A percentile compares a stretch with the other conserved stretches of the same genome.
phyloP scores from a whole-genome alignment of 192 early-diverging fungal genomes.

The Haplosporangium gracile region DNA sequence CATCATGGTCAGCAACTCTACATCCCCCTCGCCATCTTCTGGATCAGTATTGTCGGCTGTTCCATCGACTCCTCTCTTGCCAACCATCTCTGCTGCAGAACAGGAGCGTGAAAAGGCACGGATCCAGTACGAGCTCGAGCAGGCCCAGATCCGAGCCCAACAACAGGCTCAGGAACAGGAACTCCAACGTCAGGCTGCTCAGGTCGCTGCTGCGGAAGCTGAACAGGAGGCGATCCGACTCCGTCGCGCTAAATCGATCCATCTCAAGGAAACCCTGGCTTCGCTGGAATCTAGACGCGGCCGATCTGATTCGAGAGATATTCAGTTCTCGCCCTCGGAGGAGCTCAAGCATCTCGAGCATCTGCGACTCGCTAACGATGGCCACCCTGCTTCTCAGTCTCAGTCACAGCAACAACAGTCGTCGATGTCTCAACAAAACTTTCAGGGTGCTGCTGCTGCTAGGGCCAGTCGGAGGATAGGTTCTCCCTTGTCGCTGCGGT shows the following conservation, averaged over 20 bases:
- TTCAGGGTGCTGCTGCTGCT: slow-evolving; percentile 24
- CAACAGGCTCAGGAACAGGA: slow-evolving; percentile 30
- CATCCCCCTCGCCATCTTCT: not conserved
- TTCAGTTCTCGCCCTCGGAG: slow-evolving; percentile 31
- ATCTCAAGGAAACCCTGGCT: slow-evolving; percentile 46
- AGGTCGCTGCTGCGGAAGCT: slow-evolving; percentile 35
- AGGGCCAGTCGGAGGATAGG: slow-evolving; percentile 27
- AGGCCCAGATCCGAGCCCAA: slow-evolving; percentile 33
- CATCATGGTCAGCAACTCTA: slow-evolving; percentile 12
- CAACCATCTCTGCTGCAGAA: slow-evolving; percentile 27
- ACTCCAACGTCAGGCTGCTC: slow-evolving; percentile 9
- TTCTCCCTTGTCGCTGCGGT: slow-evolving; percentile 20
- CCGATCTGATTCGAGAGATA: slow-evolving; percentile 18
- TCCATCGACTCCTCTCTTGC: slow-evolving; percentile 28
- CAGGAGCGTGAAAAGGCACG: slow-evolving; percentile 41
- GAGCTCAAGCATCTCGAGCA: slow-evolving; percentile 52
- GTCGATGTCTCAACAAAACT: not conserved
- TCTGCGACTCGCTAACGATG: slow-evolving; percentile 7
- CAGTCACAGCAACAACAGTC: not conserved
- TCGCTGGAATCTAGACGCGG: slow-evolving; percentile 39
- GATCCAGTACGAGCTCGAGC: slow-evolving; percentile 45
- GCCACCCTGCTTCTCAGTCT: not conserved
- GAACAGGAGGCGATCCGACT: slow-evolving; percentile 36
- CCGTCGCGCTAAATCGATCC: slow-evolving; percentile 27
- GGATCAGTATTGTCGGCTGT: not conserved